A percentile compares a stretch with the other conserved stretches of the same genome.
These are phyloP conservation scores for Brassica cretica DNA, from an alignment of 345 rosid genomes.

Conservation along the genomic window DNA sequence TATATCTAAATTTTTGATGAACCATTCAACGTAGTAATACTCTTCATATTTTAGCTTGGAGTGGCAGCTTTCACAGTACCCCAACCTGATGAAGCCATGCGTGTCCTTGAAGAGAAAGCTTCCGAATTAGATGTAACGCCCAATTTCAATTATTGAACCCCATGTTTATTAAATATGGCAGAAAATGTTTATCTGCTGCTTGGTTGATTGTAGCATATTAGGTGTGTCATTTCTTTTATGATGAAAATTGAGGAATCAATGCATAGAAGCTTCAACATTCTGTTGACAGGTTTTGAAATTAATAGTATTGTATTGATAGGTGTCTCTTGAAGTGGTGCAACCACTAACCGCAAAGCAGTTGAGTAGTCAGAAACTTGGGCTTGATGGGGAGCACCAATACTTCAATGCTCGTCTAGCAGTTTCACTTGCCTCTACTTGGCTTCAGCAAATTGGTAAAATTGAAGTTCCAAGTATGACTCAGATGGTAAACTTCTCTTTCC, in stretches of 20 bases:
- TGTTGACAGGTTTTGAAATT: conserved; percentile 5
- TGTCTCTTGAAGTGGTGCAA: conserved; percentile 61
- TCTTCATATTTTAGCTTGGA: conserved; percentile 51
- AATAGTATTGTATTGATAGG: conserved; percentile 47
- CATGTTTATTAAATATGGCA: background rate
- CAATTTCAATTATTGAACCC: conserved; percentile 32
- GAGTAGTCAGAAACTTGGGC: conserved; percentile 74
- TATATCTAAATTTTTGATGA: too few relatives aligned
- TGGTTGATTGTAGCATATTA: conserved; percentile 5
- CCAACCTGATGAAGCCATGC: conserved; percentile 96
- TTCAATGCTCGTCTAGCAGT: conserved; percentile 89
- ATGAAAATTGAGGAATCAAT: conserved; percentile 10
- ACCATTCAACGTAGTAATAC: too few relatives aligned
- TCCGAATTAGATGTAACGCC: conserved; percentile 60
- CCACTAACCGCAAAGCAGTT: conserved; percentile 65
- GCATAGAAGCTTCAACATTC: background rate
- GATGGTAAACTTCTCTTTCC: conserved; percentile 46
- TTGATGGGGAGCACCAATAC: conserved; percentile 94
- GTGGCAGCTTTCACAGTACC: conserved; percentile 92
- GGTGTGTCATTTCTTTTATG: background rate
- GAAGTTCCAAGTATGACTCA: conserved; percentile 47
- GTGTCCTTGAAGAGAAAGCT: conserved; percentile 82
- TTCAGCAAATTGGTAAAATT: conserved; percentile 72
- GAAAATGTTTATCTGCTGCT: conserved; percentile 4
- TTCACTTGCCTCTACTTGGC: conserved; percentile 75